Percentiles rank a stretch among this genome's conserved stretches.
Conservation (phyloP, 768 basidiomycete species). For the Fomitopsis serialis region DNA sequence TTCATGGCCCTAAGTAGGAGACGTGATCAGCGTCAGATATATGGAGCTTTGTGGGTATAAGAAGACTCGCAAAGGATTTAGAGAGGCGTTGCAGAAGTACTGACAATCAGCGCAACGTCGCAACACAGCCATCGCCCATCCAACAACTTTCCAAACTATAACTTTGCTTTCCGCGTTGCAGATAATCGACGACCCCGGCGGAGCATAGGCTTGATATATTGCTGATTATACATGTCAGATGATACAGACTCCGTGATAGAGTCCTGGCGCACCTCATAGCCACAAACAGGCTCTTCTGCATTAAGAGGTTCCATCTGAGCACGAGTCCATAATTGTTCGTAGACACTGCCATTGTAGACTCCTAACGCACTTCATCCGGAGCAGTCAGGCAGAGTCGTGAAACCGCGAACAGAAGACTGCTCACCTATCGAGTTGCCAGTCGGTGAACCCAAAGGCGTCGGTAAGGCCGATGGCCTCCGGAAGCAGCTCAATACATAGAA, state of each 20-base stretch:
- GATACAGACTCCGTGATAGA: not conserved
- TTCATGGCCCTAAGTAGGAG: no score
- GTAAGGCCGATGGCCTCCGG: slow-evolving; percentile 63
- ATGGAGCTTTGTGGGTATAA: no score
- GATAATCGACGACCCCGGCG: slow-evolving; percentile 39
- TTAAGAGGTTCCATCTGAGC: slow-evolving; percentile 61
- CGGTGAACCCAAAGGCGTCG: slow-evolving; percentile 70
- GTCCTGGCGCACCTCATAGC: slow-evolving; percentile 43
- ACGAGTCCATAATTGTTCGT: slow-evolving; percentile 59
- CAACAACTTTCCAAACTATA: slow-evolving; percentile 15
- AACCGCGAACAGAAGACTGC: slow-evolving; percentile 2
- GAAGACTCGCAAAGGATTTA: no score
- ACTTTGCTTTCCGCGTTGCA: slow-evolving; percentile 24
- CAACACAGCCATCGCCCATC: no score
- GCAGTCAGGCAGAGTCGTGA: not conserved
- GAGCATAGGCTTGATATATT: slow-evolving; percentile 49
- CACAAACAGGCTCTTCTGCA: slow-evolving; percentile 41
- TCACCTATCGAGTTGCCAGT: slow-evolving; percentile 71
- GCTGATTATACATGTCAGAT: slow-evolving; percentile 17
- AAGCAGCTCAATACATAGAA: slow-evolving; percentile 44
- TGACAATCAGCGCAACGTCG: no score
- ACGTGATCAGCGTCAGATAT: no score
- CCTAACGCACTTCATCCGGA: slow-evolving; percentile 52
- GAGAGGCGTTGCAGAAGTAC: no score
- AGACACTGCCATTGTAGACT: slow-evolving; percentile 57